phyloP scores from a whole-genome alignment of 768 basidiomycete genomes.

The Tulasnella calospora region DNA sequence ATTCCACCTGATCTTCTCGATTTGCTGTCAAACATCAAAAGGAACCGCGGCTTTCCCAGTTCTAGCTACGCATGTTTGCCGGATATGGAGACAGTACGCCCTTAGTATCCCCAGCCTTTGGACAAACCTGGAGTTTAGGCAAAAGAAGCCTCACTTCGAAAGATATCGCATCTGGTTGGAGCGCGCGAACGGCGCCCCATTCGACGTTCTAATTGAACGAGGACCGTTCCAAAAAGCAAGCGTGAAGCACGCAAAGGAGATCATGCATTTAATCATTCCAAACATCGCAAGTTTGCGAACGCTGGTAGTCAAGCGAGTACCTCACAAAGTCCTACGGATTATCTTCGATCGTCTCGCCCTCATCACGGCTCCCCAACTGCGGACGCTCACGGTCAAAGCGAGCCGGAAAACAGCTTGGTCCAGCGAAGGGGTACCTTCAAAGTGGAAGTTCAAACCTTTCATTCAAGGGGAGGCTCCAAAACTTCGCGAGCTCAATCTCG shows the following conservation, averaged over 20 bases:
- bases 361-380: conserved; percentile 50
- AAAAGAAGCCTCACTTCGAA: neutral
- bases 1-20: neutral
- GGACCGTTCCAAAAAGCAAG: neutral
- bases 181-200: neutral
- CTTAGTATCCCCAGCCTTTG: conserved; percentile 34
- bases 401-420: conserved; percentile 44
- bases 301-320: conserved; percentile 31
- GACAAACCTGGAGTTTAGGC: neutral
- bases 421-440: neutral
- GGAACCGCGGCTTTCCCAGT: neutral
- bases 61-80: neutral
- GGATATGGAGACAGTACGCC: conserved; percentile 22
- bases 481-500: neutral
- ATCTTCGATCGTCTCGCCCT: conserved; percentile 52
- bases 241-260: neutral
- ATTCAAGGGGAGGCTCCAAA: neutral
- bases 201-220: neutral
- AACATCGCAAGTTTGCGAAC: conserved; percentile 35
- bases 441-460: neutral
- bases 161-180: neutral
- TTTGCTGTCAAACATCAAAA: neutral
- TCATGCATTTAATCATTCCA: neutral
- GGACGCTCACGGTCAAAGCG: conserved; percentile 55
- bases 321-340: conserved; percentile 43